Conservation (phyloP, 2,329 filamentous ascomycete genomes). For the Pseudocercospora eumusae region DNA sequence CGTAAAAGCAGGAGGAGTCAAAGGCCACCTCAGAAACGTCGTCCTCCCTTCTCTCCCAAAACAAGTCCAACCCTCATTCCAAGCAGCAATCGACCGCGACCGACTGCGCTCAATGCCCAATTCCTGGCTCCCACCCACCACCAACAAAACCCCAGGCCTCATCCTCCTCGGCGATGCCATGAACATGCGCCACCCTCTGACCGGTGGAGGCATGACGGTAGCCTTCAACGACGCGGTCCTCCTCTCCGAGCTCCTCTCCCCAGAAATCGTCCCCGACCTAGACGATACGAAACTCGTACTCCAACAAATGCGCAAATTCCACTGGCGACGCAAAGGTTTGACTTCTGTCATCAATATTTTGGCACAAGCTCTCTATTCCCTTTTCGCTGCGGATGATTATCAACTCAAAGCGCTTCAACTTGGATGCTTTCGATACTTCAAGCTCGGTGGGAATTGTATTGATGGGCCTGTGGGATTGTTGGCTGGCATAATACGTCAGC, state of each 20-base stretch:
- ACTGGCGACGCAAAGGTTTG: constrained; percentile 81
- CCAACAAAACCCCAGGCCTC: constrained; percentile 69
- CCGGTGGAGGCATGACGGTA: constrained; percentile 96
- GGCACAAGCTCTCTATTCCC: constrained; percentile 86
- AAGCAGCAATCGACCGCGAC: constrained; percentile 72
- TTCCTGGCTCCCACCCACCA: constrained; percentile 81
- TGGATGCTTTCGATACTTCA: constrained; percentile 93
- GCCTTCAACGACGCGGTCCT: constrained; percentile 89
- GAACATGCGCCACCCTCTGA: constrained; percentile 99
- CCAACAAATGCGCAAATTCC: constrained; percentile 70
- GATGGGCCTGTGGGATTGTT: constrained; percentile 80
- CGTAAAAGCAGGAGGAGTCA: constrained; percentile 75
- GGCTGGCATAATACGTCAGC: constrained; percentile 75
- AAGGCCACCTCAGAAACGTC: constrained; percentile 75
- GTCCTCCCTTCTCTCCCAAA: constrained; percentile 77
- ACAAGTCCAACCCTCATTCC: constrained; percentile 70
- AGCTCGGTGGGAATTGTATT: constrained; percentile 68
- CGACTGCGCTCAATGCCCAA: constrained; percentile 92
- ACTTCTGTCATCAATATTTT: constrained; percentile 94
- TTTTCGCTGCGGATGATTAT: constrained; percentile 82
- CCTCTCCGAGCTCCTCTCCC: constrained; percentile 71
- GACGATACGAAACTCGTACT: constrained; percentile 67
- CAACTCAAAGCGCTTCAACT: constrained; percentile 78
- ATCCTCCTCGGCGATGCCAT: constrained; percentile 89
- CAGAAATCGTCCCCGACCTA: constrained; percentile 67